phyloP scores from a whole-genome alignment of 176 grass and related monocot species.

The Poa annua region DNA sequence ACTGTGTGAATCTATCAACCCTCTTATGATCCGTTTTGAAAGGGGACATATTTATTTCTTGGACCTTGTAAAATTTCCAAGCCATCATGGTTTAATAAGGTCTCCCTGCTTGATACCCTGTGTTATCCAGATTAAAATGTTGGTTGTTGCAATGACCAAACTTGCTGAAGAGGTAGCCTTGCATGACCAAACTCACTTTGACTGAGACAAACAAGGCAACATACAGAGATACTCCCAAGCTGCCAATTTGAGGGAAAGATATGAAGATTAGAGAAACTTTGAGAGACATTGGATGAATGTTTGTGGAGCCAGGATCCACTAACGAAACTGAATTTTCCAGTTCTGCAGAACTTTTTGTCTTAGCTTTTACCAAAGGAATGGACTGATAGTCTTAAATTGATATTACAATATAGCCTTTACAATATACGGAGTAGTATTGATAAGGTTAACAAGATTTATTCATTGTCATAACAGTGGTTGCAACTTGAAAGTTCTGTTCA shows the following conservation, averaged over 20 bases:
- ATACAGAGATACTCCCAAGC: neutral
- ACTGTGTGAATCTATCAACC: neutral
- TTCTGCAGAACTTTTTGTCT: neutral
- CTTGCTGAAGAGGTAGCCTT: neutral
- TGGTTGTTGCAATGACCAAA: conserved; percentile 32
- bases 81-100: neutral
- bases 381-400: neutral
- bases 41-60: conserved; percentile 1
- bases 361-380: neutral
- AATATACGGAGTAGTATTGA: no score
- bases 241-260: conserved; percentile 17
- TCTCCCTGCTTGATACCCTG: neutral
- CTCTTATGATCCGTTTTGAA: neutral
- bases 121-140: neutral
- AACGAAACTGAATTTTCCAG: conserved; percentile 2
- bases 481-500: neutral
- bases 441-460: neutral
- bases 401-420: neutral
- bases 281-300: neutral
- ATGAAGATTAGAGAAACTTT: neutral
- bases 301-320: neutral
- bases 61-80: neutral
- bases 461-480: neutral
- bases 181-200: neutral
- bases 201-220: neutral